Percentiles rank a stretch among this genome's conserved stretches.
These are phyloP conservation scores for Nothophoma quercina DNA, from an alignment of 2,329 filamentous ascomycete species.

Conservation along the genomic window DNA sequence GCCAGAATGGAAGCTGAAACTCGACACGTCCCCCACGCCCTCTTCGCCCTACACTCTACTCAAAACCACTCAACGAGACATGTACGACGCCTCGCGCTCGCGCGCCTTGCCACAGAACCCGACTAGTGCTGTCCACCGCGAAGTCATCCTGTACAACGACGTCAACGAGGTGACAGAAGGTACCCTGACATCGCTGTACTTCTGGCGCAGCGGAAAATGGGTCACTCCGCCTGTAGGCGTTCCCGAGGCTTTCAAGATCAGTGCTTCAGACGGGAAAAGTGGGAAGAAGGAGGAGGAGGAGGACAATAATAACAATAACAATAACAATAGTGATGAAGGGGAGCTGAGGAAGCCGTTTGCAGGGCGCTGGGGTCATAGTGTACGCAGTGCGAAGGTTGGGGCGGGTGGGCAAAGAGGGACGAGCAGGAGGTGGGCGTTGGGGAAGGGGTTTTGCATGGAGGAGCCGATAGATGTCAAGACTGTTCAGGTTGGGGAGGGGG, in stretches of 20 bases:
- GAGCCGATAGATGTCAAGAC: slow-evolving; percentile 66
- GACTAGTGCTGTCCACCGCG: slow-evolving; percentile 53
- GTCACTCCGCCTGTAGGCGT: slow-evolving; percentile 71
- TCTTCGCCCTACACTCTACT: slow-evolving; percentile 76
- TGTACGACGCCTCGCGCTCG: slow-evolving; percentile 74
- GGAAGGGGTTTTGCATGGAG: slow-evolving; percentile 71
- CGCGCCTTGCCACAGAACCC: slow-evolving; percentile 62
- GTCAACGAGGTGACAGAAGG: slow-evolving; percentile 81
- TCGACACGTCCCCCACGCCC: slow-evolving; percentile 61
- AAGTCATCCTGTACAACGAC: slow-evolving; percentile 77
- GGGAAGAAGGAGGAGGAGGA: too few species aligned
- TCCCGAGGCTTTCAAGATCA: slow-evolving; percentile 33
- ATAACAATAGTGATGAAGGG: slow-evolving; percentile 36
- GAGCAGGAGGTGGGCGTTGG: slow-evolving; percentile 82
- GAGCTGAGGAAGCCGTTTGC: slow-evolving; percentile 46
- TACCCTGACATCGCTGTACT: slow-evolving; percentile 81
- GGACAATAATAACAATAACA: too few species aligned
- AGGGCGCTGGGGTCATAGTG: slow-evolving; percentile 49
- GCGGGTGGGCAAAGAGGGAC: slow-evolving; percentile 85
- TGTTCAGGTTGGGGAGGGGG: slow-evolving; percentile 74
- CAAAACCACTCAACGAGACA: slow-evolving; percentile 79
- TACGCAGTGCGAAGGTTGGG: slow-evolving; percentile 56
- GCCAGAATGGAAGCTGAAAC: slow-evolving; percentile 56
- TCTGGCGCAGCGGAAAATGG: slow-evolving; percentile 77
- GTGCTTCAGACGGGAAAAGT: too few species aligned